Percentiles rank a stretch among this genome's conserved stretches.
phyloP scores from a whole-genome alignment of 768 basidiomycete genomes.

The Crassisporium funariophilum region DNA sequence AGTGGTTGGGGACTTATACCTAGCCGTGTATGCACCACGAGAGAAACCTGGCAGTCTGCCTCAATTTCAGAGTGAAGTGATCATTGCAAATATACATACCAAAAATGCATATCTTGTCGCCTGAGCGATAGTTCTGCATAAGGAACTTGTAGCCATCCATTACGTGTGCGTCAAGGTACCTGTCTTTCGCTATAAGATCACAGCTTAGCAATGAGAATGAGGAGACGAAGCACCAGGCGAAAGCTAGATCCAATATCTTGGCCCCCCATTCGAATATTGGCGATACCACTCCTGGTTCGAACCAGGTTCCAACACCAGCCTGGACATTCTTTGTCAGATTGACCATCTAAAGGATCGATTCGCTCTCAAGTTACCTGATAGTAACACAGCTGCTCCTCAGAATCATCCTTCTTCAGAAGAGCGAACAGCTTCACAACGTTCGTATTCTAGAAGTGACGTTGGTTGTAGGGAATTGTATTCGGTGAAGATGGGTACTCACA shows the following conservation, averaged over 20 bases:
- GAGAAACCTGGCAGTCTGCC: constrained; percentile 62
- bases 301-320: constrained; percentile 55
- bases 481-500: too few relatives aligned
- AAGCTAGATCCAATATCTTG: constrained; percentile 62
- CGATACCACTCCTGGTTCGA: constrained; percentile 64
- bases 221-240: constrained; percentile 62
- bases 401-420: constrained; percentile 62
- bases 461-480: too few relatives aligned
- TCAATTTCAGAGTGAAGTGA: background rate
- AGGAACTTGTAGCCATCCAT: constrained; percentile 76
- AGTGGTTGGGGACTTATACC: constrained; percentile 39
- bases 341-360: background rate
- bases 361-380: constrained; percentile 59
- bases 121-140: constrained; percentile 75
- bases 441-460: constrained; percentile 49
- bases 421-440: constrained; percentile 74
- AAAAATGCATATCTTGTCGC: constrained; percentile 76
- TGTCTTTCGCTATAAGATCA: constrained; percentile 23
- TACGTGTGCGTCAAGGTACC: constrained; percentile 73
- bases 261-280: constrained; percentile 62
- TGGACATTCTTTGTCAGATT: constrained; percentile 14
- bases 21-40: constrained; percentile 51
- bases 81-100: constrained; percentile 40
- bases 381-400: constrained; percentile 61
- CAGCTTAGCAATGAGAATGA: background rate